Evolutionary conservation across 2,329 filamentous ascomycete genomes (phyloP), one percentile per base, ranked within the genome.

Genomic region (Sphaerulina vaccinii): DNA sequence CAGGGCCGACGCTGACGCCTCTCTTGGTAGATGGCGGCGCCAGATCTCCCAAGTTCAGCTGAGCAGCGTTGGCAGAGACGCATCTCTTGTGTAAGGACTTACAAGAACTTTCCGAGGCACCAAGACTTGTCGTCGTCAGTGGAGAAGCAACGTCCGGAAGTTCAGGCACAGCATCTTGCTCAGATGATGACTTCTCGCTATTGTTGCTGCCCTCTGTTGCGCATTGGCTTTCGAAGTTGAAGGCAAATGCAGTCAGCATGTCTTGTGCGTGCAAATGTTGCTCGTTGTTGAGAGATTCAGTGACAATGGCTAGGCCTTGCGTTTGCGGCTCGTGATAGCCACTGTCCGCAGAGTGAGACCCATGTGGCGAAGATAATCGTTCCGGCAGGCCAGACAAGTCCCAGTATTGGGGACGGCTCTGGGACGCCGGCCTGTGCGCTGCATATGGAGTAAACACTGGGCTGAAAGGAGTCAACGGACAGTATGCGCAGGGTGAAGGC

Each of bases 371-470:
- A 18, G 43, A 35, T 29, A 52, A 51, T 35, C 54, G 51, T 49
- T 65, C 63, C 27, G 53, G 56, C 22, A 65, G 52, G 60, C 65
- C 65, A 22, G 63, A 63, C 9, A 65, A 51, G 40, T 66, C 63
- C 64, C 64, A 66, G 50, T 65, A 66, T 40, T 62, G 61, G 18
- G 59, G 56, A 27, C 44, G 50, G 13, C 37, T 51, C 15, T 53
- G 51, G 18, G 44, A 44, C 38, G 33, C 35, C 21, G 51, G 39
- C 46, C 45, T 41, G 38, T 53, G 43, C 35, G 32, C 35, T 23
- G 41, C 22, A 48, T 56, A 59, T 5, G 55, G 58, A 43, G 54
- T 54, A 32, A 54, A 46, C 29, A 48, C 52, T 37, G 57, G 53
- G 55, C 56, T 58, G 50, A 52, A 55, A 8, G 59, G 61, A 23